Evolutionary conservation across 1,139 yeast genomes (phyloP).

Genomic region (Taphrina confusa): DNA sequence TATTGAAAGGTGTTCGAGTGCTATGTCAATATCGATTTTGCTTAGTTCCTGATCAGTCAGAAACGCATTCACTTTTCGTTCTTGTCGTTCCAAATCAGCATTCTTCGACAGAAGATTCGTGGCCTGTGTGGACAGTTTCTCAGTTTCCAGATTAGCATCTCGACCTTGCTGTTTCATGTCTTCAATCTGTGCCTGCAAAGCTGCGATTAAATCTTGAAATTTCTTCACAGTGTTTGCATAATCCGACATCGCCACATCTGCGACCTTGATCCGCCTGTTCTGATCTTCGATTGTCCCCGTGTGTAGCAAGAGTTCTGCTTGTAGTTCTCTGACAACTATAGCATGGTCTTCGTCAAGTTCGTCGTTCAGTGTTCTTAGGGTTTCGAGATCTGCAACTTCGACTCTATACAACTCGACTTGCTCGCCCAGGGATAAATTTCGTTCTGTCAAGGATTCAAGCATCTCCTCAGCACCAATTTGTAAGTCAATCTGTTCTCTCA

Average conservation of each 20-base stretch:
- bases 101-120: conserved; percentile 43
- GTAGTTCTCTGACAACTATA: conserved; percentile 59
- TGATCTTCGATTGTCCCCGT: conserved; percentile 38
- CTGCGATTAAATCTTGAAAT: conserved; percentile 45
- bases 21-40: conserved; percentile 43
- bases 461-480: conserved; percentile 49
- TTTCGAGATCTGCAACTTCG: conserved; percentile 60
- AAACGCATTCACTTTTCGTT: conserved; percentile 35
- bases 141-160: conserved; percentile 39
- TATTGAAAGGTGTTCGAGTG: conserved; percentile 44
- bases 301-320: conserved; percentile 48
- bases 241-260: conserved; percentile 36
- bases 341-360: conserved; percentile 63
- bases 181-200: conserved; percentile 44
- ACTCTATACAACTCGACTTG: conserved; percentile 48
- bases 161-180: conserved; percentile 41
- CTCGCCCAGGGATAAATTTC: conserved; percentile 54
- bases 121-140: conserved; percentile 40
- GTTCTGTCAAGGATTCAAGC: conserved; percentile 59
- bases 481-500: conserved; percentile 51
- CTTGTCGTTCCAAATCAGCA: conserved; percentile 42
- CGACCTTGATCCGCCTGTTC: conserved; percentile 38
- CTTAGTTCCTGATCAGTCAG: conserved; percentile 39
- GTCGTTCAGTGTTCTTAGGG: conserved; percentile 60
- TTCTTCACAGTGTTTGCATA: conserved; percentile 44